Evolutionary conservation across 2,329 filamentous ascomycete species (phyloP), one percentile per base, ranked within the genome.

Genomic region (Pestalotiopsis sp.): DNA sequence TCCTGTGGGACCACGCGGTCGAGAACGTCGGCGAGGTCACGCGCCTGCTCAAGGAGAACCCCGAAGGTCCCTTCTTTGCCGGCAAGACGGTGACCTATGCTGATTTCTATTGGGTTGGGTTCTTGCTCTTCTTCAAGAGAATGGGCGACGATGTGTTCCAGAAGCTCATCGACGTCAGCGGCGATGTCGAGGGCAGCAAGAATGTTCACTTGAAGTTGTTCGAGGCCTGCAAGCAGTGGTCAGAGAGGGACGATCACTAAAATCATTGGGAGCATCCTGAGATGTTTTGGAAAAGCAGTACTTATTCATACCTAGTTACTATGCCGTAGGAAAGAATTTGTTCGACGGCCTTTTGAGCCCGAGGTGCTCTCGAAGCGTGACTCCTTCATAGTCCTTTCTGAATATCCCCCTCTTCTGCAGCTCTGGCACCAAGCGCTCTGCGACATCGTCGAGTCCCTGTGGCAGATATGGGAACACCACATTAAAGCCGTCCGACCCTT

Each of bases 1-100:
- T 81, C 0, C 45, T 52, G 14, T 92, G 86, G 84, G 78, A 82
- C 13, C 59, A 72, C 20, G 76, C 77, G 0, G 85, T 83, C 0
- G 77, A 81, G 68, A 75, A 79, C 1, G 23, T 86, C 9, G 71
- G 72, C 7, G 76, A 80, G 60, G 72, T 81, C 1, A 82, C 83
- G 62, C 81, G 76, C 1, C 71, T 89, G 66, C 74, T 92, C 70
- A 84, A 85, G 72, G 86, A 89, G 78, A 86, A 86, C 49, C 75
- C 79, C 0, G 82, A 84, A 0, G 91, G 91, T 0, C 87, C 88
- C 0, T 93, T 88, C 75, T 88, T 93, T 67, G 63, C 87, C 69
- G 91, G 91, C 0, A 78, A 85, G 61, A 83, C 82, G 69, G 79
- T 84, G 3, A 83, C 82, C 49, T 91, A 87, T 75, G 85, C 85